Conservation (phyloP, 2,329 filamentous ascomycete species). For the Neonectria neomacrospora region DNA sequence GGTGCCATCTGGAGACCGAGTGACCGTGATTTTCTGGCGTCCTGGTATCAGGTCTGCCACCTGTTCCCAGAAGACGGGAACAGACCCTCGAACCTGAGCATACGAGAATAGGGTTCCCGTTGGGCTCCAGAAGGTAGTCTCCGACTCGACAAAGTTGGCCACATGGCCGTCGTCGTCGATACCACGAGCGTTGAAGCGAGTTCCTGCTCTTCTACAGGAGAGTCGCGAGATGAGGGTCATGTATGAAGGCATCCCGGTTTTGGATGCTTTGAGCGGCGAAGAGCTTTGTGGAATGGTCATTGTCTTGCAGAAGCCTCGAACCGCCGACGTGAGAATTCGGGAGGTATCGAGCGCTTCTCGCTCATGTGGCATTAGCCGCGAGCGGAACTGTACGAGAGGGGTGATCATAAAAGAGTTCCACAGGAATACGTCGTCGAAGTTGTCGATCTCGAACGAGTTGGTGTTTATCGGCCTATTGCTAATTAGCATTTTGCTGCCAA, state of each 20-base stretch:
- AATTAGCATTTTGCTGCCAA: constrained; percentile 24
- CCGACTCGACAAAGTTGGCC: constrained; percentile 98
- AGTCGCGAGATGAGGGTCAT: constrained; percentile 92
- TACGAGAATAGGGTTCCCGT: constrained; percentile 88
- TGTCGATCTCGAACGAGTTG: constrained; percentile 87
- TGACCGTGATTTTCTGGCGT: constrained; percentile 94
- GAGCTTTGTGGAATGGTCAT: constrained; percentile 83
- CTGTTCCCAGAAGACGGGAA: constrained; percentile 98
- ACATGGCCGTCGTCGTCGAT: constrained; percentile 98
- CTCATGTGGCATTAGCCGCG: constrained; percentile 79
- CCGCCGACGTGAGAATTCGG: constrained; percentile 90
- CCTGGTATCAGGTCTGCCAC: constrained; percentile 86
- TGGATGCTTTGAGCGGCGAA: constrained; percentile 73
- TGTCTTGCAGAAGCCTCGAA: constrained; percentile 90
- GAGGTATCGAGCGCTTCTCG: constrained; percentile 85
- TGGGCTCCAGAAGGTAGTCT: constrained; percentile 90
- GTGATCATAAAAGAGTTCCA: constrained; percentile 99
- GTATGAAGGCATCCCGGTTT: constrained; percentile 80
- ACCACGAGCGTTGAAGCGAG: constrained; percentile 94
- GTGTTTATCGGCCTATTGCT: constrained; percentile 74
- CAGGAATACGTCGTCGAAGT: constrained; percentile 89
- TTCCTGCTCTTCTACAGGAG: constrained; percentile 91
- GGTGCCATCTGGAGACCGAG: constrained; percentile 87
- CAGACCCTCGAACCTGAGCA: constrained; percentile 89
- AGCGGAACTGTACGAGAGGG: constrained; percentile 89